Evolutionary conservation across 305 asterid genomes (phyloP).

Genomic region (Ilex paraguariensis): DNA sequence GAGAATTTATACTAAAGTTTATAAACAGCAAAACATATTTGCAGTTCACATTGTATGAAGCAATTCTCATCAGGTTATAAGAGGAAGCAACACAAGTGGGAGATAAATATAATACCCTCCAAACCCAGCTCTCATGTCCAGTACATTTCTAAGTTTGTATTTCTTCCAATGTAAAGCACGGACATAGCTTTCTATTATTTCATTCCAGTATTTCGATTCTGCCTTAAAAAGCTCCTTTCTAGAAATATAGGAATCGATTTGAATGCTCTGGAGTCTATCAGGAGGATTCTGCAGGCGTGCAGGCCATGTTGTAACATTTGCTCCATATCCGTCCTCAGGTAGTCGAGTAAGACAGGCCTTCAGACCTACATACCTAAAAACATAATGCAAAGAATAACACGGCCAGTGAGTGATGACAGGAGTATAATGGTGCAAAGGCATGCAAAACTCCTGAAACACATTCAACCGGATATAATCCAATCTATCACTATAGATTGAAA

Average conservation of each 20-base stretch:
- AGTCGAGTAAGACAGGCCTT: slow-evolving; percentile 71
- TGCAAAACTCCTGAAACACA: slow-evolving; percentile 5
- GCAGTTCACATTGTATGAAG: too few relatives aligned
- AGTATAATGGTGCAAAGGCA: too few relatives aligned
- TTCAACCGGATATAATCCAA: neutral
- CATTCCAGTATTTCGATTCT: slow-evolving; percentile 72
- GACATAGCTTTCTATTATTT: slow-evolving; percentile 55
- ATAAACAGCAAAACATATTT: too few relatives aligned
- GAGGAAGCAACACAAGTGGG: slow-evolving; percentile 8
- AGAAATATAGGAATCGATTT: slow-evolving; percentile 61
- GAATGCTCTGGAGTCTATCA: slow-evolving; percentile 76
- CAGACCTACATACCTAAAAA: slow-evolving; percentile 67
- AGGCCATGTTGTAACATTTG: slow-evolving; percentile 73
- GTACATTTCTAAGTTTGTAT: slow-evolving; percentile 57
- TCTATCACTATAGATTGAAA: slow-evolving; percentile 3
- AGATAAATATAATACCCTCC: slow-evolving; percentile 60
- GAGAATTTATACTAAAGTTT: too few relatives aligned
- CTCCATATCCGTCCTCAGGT: slow-evolving; percentile 71
- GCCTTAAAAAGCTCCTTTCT: slow-evolving; percentile 73
- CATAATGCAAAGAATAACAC: slow-evolving; percentile 9
- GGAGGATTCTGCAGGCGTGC: slow-evolving; percentile 78
- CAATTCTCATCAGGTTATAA: neutral
- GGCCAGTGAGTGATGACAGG: too few relatives aligned
- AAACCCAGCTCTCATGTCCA: slow-evolving; percentile 94
- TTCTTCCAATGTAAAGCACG: slow-evolving; percentile 56